Base-by-base conservation (phyloP, 108 stramenopile genomes). In the Fistulifera solaris region DNA sequence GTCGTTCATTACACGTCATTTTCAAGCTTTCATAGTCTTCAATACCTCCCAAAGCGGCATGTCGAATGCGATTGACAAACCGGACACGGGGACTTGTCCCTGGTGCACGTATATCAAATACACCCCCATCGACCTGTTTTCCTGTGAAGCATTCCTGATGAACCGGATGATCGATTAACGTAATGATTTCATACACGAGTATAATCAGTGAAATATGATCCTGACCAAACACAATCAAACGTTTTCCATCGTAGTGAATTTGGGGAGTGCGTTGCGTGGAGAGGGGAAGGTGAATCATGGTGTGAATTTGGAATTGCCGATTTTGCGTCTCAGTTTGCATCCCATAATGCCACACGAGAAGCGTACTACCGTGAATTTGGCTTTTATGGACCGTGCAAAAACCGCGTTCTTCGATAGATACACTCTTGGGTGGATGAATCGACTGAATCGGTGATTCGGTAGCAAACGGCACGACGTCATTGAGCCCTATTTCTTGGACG, bases 1-100 rank as follows among this genome's bases (percentile, higher is more conserved):
- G 81, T 51, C 78, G 65, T 54, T 85, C 83, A 44, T 85, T 85
- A 31, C 65, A 66, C 14, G 83, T 68, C 72, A 80, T 55, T 18
- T 73, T 62, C 31, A 80, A 58, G 1, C 57, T 62, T 55, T 85
- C 83, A 46, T 72, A 66, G 22, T 66, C 65, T 39, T 76, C 68
- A 8, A 84, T 53, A 14, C 78, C 77, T 5, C 77, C 80, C 14
- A 82, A 52, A 15, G 72, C 80, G 13, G 60, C 75, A 58, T 81
- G 79, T 3, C 84, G 72, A 25, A 86, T 70, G 1, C 70, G 62
- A 55, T 79, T 86, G 26, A 66, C 75, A 65, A 73, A 63, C 11
- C 54, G 38, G n/a, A 67, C 46, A 10, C 23, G 14, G 1, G 66
- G 62, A 54, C 27, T 25, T 0, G 45, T 28, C 3, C 27, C 50